Evolutionary conservation across 495 filamentous ascomycete species (phyloP), one percentile per base, ranked within the genome.

Genomic region (Hyphodiscus hymeniophilus): DNA sequence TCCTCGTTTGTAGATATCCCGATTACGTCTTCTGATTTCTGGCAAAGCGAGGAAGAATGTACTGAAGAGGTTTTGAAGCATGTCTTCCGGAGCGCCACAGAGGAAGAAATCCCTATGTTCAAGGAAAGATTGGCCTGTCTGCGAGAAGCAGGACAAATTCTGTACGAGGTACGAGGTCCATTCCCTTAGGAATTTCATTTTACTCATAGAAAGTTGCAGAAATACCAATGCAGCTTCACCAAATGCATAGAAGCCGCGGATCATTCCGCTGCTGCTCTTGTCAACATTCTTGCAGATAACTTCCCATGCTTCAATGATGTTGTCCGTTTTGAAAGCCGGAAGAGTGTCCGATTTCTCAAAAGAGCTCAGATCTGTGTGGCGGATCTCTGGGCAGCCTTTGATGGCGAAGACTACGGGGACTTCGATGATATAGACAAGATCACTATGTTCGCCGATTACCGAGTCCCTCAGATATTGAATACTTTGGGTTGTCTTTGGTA

Each of bases 371-470:
- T 97, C 45, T 74, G 96, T 12, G 87, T 94, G 15, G 94, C 94
- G 34, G 92, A 99, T 58, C 59, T 95, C 3, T 97, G 91, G 91
- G 91, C 90, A 10, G 91, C 87, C 50, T 95, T 96, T 58, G 77
- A 92, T 39, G 88, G 87, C 26, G 71, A 84, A 51, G 66, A 74
- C 18, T 89, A 81, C 52, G 92, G 92, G 12, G 65, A 73, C n/a
- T 99, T 99, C 58, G 58, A 81, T 22, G 94, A 99, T 57, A 94
- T 99, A 43, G 80, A 89, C 60, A 85, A 86, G 55, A 84, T 99
- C 60, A 99, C 94, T 50, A 96, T 96, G 86, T 99, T 97, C 67
- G 89, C 92, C 72, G 92, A 99, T 69, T 97, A 99, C 60, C 81
- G 92, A 21, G 81, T 99, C 28, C 92, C 92, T 4, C 92, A 97